Evolutionary conservation across 2,329 filamentous ascomycete genomes (phyloP).

Genomic region (Fusarium acutatum): DNA sequence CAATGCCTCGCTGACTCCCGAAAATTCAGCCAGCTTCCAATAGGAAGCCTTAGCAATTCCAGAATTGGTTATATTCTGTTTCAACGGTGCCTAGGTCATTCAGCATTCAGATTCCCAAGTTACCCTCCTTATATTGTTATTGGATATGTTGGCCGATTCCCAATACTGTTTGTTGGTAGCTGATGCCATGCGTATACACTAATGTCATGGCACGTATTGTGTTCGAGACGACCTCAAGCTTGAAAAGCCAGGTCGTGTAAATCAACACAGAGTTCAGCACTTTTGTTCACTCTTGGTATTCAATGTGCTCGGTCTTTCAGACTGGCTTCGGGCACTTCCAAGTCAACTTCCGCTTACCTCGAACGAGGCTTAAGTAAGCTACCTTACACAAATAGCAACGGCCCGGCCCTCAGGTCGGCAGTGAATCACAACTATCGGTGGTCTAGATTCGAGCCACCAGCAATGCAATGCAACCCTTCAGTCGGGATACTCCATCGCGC

Average conservation of each 20-base stretch:
- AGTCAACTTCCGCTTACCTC: conserved; percentile 17
- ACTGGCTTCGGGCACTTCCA: conserved; percentile 17
- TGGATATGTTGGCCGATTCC: background rate
- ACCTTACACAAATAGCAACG: conserved; percentile 25
- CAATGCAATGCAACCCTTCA: conserved; percentile 33
- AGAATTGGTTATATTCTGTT: background rate
- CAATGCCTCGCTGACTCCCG: background rate
- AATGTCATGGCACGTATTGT: background rate
- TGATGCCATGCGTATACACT: background rate
- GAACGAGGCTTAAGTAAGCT: conserved; percentile 18
- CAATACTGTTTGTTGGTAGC: background rate
- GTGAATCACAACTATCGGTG: conserved; percentile 26
- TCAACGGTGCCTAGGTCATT: background rate
- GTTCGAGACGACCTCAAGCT: background rate
- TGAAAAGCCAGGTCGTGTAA: background rate
- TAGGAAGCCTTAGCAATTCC: background rate
- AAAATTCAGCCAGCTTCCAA: background rate
- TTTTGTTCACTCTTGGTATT: background rate
- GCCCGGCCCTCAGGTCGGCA: conserved; percentile 28
- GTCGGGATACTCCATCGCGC: conserved; percentile 19
- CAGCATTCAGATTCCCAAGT: background rate
- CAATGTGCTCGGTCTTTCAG: conserved; percentile 3
- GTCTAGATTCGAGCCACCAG: conserved; percentile 28
- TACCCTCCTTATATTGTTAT: background rate
- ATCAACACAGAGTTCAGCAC: background rate